Base-by-base conservation (phyloP, 257 asterid species). In the Knoxia roxburghii region DNA sequence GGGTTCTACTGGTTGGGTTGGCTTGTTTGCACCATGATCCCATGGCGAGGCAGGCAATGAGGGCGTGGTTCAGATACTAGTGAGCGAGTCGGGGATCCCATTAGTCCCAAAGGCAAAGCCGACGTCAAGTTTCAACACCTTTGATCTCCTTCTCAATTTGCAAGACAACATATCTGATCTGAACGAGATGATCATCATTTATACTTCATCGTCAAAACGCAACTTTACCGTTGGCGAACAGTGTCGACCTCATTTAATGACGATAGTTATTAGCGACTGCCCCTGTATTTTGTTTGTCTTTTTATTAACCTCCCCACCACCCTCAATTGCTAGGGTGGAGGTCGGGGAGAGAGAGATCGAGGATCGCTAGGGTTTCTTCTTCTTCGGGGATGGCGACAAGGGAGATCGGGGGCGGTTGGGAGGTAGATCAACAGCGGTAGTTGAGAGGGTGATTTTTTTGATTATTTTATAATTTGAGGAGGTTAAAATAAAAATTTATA, bases 21-120 rank as follows among this genome's bases (percentile, higher is more conserved):
- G 87, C 82, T 10, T 89, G 96, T 67, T 87, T 95, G 1, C 89
- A 85, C 60, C 91, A 95, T 1, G 96, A 89, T 65, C 95, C 95
- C 5, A 26, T 74, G 83, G 87, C 76, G 49, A 75, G 97, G 46
- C 97, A 95, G 3, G 61, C 89, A 10, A 89, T 89, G 97, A 82
- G 97, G 76, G 74, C 0, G 97, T 82, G 78, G 91, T 84, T 8
- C 97, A 89, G 37, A 89, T 89, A 91, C 74, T 89, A 39, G 81
- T 78, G 5, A 95, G 95, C 6, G 97, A 89, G 33, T 64, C 82
- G 2, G 91, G 87, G 54, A 81, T 87, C 17, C 94, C 95, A 7
- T 45, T 78, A 9, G 91, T 87, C 51, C 97, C 95, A 11, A 85
- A 83, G 64, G 69, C 81, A 2, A 89, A 75, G 72, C 97, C 97